phyloP scores from a whole-genome alignment of 805 yeast species.

The Priceomyces haplophilus region DNA sequence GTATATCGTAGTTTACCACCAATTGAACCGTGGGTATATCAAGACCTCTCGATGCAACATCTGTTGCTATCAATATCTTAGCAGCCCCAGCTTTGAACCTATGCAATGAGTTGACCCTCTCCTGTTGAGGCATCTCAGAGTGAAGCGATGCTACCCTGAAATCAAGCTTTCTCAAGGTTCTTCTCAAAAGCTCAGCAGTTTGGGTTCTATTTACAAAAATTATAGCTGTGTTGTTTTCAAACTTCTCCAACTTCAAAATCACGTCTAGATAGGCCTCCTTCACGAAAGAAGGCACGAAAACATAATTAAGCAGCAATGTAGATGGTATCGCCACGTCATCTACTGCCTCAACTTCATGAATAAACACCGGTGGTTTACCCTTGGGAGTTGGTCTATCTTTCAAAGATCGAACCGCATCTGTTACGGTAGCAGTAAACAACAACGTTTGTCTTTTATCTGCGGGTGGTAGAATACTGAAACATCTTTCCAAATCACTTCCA shows the following conservation, averaged over 20 bases:
- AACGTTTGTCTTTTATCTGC: constrained; percentile 79
- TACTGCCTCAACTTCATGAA: constrained; percentile 71
- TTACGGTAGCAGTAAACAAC: constrained; percentile 92
- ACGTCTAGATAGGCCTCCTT: constrained; percentile 84
- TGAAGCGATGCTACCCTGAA: constrained; percentile 86
- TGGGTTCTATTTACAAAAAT: constrained; percentile 88
- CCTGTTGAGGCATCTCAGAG: constrained; percentile 91
- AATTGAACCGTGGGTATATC: constrained; percentile 92
- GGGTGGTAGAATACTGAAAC: constrained; percentile 70
- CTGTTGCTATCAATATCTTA: constrained; percentile 88
- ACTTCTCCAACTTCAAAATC: constrained; percentile 59
- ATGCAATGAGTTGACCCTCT: constrained; percentile 86
- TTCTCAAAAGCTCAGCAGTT: constrained; percentile 83
- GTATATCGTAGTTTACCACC: constrained; percentile 88
- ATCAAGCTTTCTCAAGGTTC: constrained; percentile 70
- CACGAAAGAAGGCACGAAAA: constrained; percentile 81
- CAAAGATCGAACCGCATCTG: constrained; percentile 82
- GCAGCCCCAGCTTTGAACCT: constrained; percentile 95
- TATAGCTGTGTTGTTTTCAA: constrained; percentile 66
- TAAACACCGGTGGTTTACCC: constrained; percentile 52
- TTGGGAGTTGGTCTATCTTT: constrained; percentile 61
- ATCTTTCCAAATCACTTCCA: constrained; percentile 69
- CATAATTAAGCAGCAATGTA: constrained; percentile 60
- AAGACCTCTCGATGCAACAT: constrained; percentile 95
- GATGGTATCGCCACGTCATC: constrained; percentile 81